Percentiles rank a stretch among this genome's conserved stretches.
phyloP scores from a whole-genome alignment of 1,284 basidiomycete genomes.

The Schizophyllum commune region DNA sequence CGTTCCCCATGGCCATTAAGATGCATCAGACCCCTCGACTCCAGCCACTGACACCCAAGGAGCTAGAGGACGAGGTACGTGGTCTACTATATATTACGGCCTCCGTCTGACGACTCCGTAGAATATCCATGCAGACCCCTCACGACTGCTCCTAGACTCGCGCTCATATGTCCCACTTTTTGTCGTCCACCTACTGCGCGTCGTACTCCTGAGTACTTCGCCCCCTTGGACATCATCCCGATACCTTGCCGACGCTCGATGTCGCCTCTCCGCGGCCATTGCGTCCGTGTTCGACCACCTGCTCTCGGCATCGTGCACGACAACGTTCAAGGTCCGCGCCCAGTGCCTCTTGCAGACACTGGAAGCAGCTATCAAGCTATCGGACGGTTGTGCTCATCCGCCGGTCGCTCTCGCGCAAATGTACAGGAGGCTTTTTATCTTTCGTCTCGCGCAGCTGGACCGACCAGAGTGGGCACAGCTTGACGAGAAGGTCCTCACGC shows the following conservation, averaged over 20 bases:
- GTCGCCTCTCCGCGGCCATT: constrained; percentile 30
- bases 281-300: constrained; percentile 38
- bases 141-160: constrained; percentile 29
- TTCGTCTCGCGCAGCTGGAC: neutral
- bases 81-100: neutral
- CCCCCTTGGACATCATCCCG: constrained; percentile 35
- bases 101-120: constrained; percentile 2
- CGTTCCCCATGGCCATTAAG: constrained; percentile 25
- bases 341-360: constrained; percentile 33
- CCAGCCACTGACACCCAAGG: neutral
- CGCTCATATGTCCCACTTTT: constrained; percentile 35
- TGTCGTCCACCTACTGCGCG: constrained; percentile 34
- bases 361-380: constrained; percentile 8
- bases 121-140: constrained; percentile 18
- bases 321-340: constrained; percentile 27
- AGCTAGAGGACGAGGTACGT: neutral
- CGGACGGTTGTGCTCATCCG: neutral
- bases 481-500: neutral
- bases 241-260: constrained; percentile 40
- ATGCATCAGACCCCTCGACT: neutral
- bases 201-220: constrained; percentile 33
- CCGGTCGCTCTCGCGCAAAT: neutral
- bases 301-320: constrained; percentile 31
- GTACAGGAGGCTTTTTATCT: neutral
- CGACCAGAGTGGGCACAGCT: neutral